Base-by-base conservation (phyloP, 1,284 basidiomycete species). In the Fereydounia khargensis region DNA sequence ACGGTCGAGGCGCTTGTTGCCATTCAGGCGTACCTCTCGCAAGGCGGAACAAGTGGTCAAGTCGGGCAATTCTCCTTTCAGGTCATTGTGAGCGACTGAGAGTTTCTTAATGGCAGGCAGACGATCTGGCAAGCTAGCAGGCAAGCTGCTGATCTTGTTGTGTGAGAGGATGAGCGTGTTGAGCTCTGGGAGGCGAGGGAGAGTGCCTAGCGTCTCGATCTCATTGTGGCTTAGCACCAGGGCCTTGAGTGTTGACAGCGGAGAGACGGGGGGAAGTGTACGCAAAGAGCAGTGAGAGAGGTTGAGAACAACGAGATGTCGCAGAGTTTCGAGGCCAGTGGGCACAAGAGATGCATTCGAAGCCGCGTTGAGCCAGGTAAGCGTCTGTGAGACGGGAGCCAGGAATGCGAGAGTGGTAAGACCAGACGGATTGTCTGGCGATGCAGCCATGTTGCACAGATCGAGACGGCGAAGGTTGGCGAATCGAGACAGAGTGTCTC, bases 161-260 rank as follows among this genome's bases (percentile, higher is more conserved):
- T 70, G 48, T 17, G 71, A 74, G 10, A 74, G 56, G 10, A 73
- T 62, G 23, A 74, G 59, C 27, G 73, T 73, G 45, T 74, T 74
- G 49, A 74, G 68, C 17, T 73, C 58, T 0, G 71, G 67, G 14
- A 74, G 36, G 22, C 65, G 53, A 4, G 73, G 73, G 18, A 74
- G 54, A 3, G 24, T 19, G 1, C 65, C 49, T 1, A 68, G 35
- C 16, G 36, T 23, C 3, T 25, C 20, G 35, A 74, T 45, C 3
- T 30, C 25, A 31, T 74, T 74, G 42, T 73, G 53, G 39, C 53
- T 63, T 16, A 74, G 55, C 4, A 74, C 61, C 4, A 74, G 60
- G 5, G 72, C 72, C 31, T 58, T 57, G 31, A 74, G 63, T 6
- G 47, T 48, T 19, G 41, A 37, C 16, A 70, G 27, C 7, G 59